Evolutionary conservation across 192 early-diverging fungal species (phyloP).

Genomic region (Coemansia sp.): DNA sequence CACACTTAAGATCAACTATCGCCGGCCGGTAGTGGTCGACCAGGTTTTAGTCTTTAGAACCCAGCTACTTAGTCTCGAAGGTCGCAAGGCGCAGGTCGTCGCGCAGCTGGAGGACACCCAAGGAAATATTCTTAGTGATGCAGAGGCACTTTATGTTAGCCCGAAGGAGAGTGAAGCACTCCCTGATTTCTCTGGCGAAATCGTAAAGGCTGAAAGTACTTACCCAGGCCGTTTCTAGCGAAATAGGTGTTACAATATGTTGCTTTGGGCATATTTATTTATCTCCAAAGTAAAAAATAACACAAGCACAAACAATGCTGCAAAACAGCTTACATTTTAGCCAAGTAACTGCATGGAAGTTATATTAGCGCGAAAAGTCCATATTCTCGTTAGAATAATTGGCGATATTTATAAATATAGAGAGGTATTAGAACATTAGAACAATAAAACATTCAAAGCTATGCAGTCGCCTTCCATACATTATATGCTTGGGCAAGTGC

Average conservation of each 20-base stretch:
- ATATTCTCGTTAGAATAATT: not conserved
- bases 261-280: not conserved
- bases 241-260: no score
- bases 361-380: no score
- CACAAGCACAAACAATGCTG: not conserved
- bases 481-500: slow-evolving; percentile 78
- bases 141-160: slow-evolving; percentile 65
- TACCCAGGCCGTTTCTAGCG: slow-evolving; percentile 45
- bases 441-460: slow-evolving; percentile 6
- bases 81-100: slow-evolving; percentile 66
- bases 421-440: not conserved
- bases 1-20: slow-evolving; percentile 74
- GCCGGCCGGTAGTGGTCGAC: slow-evolving; percentile 61
- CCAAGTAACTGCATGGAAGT: no score
- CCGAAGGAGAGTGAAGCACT: slow-evolving; percentile 52
- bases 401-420: not conserved
- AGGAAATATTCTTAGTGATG: slow-evolving; percentile 62
- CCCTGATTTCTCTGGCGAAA: slow-evolving; percentile 21
- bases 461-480: slow-evolving; percentile 76
- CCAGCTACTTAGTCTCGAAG: slow-evolving; percentile 59
- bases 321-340: no score
- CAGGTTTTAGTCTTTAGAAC: slow-evolving; percentile 59
- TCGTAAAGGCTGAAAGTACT: slow-evolving; percentile 28
- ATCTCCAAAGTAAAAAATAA: not conserved
- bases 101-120: slow-evolving; percentile 62